Conservation (phyloP, 805 yeast species). For the Trichomonascus vanleenenianus region DNA sequence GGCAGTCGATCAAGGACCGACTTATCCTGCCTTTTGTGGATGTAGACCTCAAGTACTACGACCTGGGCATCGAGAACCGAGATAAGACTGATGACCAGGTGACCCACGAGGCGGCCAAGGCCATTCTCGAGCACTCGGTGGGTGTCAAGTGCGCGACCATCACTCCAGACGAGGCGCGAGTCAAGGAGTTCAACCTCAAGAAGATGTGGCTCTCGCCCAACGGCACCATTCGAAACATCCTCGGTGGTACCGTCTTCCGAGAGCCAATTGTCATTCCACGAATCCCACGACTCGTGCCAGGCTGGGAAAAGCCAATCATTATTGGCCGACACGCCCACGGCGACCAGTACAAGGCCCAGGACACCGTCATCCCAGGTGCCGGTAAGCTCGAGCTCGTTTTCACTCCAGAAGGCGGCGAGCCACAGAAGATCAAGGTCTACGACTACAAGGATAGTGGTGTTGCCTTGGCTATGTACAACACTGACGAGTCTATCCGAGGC, state of each 20-base stretch:
- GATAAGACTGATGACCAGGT: constrained; percentile 85
- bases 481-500: constrained; percentile 81
- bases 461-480: constrained; percentile 91
- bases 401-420: constrained; percentile 60
- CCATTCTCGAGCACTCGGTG: constrained; percentile 80
- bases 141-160: constrained; percentile 98
- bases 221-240: constrained; percentile 91
- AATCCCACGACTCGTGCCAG: constrained; percentile 82
- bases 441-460: constrained; percentile 70
- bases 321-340: constrained; percentile 98
- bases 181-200: constrained; percentile 80
- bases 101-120: constrained; percentile 83
- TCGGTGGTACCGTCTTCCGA: constrained; percentile 95
- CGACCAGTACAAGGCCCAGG: constrained; percentile 94
- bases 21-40: constrained; percentile 80
- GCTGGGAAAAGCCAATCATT: constrained; percentile 92
- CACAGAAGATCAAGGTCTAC: constrained; percentile 52
- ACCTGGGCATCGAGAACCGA: constrained; percentile 77
- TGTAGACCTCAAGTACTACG: constrained; percentile 85
- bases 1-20: constrained; percentile 84
- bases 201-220: constrained; percentile 98
- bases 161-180: constrained; percentile 92
- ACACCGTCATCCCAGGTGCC: constrained; percentile 66
- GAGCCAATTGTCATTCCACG: constrained; percentile 89
- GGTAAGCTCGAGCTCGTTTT: constrained; percentile 74